phyloP scores from a whole-genome alignment of 169 alveolate species.

The Cytauxzoon felis region DNA sequence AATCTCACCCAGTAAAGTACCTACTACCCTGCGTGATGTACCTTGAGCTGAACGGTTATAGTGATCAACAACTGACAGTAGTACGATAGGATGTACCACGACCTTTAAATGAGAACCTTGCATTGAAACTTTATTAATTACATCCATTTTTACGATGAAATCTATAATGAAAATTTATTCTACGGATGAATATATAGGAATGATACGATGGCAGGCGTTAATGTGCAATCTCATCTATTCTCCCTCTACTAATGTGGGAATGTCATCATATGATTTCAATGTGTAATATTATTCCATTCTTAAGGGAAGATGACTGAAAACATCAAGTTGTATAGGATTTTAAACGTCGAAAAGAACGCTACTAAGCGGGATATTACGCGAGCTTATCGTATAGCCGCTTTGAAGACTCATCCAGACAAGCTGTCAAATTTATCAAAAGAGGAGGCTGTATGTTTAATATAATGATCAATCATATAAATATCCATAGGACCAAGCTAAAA shows the following conservation, averaged over 20 bases:
- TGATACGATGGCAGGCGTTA: slow-evolving; percentile 2
- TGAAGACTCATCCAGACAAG: slow-evolving; percentile 91
- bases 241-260: no score
- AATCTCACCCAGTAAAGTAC: slow-evolving; percentile 95
- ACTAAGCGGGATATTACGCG: slow-evolving; percentile 82
- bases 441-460: slow-evolving; percentile 7
- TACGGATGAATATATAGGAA: background rate
- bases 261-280: no score
- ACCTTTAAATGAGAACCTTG: slow-evolving; percentile 65
- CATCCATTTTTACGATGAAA: slow-evolving; percentile 56
- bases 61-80: slow-evolving; percentile 98
- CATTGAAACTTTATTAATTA: slow-evolving; percentile 42
- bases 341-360: slow-evolving; percentile 73
- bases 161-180: slow-evolving; percentile 2
- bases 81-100: slow-evolving; percentile 94
- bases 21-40: slow-evolving; percentile 95
- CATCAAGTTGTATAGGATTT: slow-evolving; percentile 66
- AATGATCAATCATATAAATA: background rate
- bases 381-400: slow-evolving; percentile 86
- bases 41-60: slow-evolving; percentile 95
- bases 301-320: slow-evolving; percentile 2
- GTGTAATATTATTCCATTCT: no score
- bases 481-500: slow-evolving; percentile 59
- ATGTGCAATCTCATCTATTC: slow-evolving; percentile 28
- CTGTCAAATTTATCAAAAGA: slow-evolving; percentile 32